Evolutionary conservation across 23 red algal species (phyloP).

Genomic region (Gracilaria caudata): DNA sequence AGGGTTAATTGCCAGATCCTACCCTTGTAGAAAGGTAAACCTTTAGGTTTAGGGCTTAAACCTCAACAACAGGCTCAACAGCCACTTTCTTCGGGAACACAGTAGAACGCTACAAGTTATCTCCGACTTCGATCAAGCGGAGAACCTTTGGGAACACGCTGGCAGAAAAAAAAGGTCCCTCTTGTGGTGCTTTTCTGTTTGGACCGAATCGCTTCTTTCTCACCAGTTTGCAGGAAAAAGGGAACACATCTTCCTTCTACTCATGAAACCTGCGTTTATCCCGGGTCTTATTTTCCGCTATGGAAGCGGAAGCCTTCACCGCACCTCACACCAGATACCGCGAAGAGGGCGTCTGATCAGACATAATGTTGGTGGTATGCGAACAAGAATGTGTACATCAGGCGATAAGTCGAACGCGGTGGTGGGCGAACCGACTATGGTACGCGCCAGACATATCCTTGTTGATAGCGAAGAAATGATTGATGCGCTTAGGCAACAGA

Average conservation of each 20-base stretch:
- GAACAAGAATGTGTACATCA: slow-evolving; percentile 32
- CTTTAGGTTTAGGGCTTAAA: too few species aligned
- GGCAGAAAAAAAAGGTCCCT: too few species aligned
- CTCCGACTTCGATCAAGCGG: too few species aligned
- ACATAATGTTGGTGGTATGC: background rate
- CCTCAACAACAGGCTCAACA: too few species aligned
- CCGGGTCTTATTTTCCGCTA: background rate
- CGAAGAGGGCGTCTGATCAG: background rate
- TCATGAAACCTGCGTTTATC: slow-evolving; percentile 27
- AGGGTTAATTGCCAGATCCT: too few species aligned
- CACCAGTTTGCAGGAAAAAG: background rate
- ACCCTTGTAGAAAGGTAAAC: too few species aligned
- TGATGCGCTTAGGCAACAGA: slow-evolving; percentile 54
- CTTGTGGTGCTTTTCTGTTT: too few species aligned
- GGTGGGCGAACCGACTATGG: slow-evolving; percentile 59
- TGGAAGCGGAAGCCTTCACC: background rate
- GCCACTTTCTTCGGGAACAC: too few species aligned
- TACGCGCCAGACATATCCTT: slow-evolving; percentile 80
- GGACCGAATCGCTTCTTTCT: too few species aligned
- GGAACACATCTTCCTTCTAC: background rate
- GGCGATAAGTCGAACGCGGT: background rate
- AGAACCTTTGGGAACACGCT: too few species aligned
- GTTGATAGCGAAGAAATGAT: slow-evolving; percentile 83
- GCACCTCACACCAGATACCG: background rate
- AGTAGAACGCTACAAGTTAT: too few species aligned